Base-by-base conservation (phyloP, 106 monocot species). In the Allium fistulosum region DNA sequence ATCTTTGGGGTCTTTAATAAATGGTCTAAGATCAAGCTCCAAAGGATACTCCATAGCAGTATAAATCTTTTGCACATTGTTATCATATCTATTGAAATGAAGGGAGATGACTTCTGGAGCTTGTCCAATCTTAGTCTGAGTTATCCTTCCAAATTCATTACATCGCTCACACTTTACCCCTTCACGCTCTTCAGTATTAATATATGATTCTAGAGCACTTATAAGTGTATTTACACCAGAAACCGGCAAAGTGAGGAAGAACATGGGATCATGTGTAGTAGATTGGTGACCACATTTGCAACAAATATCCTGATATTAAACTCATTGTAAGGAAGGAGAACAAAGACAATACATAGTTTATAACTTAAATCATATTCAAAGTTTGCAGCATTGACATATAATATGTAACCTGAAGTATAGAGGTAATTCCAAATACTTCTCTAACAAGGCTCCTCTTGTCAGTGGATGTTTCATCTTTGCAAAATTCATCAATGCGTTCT, bases 41-140 rank as follows among this genome's bases (percentile, higher is more conserved):
- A 71, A 52, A 6, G 92, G 92, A 63, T 79, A 97, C 26, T 82
- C 59, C 7, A 97, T 76, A 75, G 63, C 69, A 46, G 88, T 84
- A 67, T 78, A 51, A 17, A 84, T 81, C 76, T 97, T 97, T 12
- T 68, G 14, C 15, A 61, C 63, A 58, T 74, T 18, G 15, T 16
- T 80, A 15, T 68, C 84, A 59, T 88, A 92, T 55, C 96, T 77
- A 57, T 96, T 92, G 3, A 96, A 82, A 64, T 96, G 96, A 50
- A 96, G 59, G 3, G 69, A 60, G 18, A 89, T 37, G 65, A 96
- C 92, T 45, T 61, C 26, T 17, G 96, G 92, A 65, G 81, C 57
- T 75, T 78, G 63, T n/a, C 88, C 79, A 7, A 96, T 22, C 47
- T 68, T 88, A 7, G 86, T 74, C 51, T 84, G 88, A 47, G 86